phyloP scores from a whole-genome alignment of 495 filamentous ascomycete genomes.

The Neurospora terricola region DNA sequence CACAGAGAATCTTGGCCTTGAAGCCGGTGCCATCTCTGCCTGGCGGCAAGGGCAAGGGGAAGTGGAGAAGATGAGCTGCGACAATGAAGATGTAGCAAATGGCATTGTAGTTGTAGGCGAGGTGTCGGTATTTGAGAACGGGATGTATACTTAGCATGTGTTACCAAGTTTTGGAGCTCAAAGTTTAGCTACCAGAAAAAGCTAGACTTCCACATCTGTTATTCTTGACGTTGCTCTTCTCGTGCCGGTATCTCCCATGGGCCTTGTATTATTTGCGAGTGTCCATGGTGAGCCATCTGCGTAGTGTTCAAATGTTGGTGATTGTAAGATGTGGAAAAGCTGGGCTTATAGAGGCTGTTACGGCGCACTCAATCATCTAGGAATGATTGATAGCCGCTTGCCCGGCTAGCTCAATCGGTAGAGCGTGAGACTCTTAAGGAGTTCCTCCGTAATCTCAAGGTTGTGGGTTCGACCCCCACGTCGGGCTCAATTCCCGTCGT shows the following conservation, averaged over 20 bases:
- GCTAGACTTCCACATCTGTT: not conserved
- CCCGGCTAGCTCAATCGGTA: conserved; percentile 60
- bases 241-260: not conserved
- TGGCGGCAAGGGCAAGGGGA: not conserved
- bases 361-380: not conserved
- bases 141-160: not conserved
- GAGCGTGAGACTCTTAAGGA: conserved; percentile 63
- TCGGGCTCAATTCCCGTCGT: not conserved
- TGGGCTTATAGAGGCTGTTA: not conserved
- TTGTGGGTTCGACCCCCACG: not conserved
- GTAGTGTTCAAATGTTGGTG: not conserved
- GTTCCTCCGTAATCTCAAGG: not conserved
- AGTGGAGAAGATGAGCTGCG: not conserved
- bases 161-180: not conserved
- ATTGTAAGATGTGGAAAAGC: no score
- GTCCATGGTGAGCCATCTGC: not conserved
- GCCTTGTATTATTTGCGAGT: not conserved
- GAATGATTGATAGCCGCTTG: not conserved
- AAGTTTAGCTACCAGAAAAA: not conserved
- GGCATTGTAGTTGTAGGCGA: not conserved
- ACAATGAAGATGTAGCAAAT: not conserved
- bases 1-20: conserved; percentile 22
- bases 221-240: not conserved
- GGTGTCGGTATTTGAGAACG: not conserved
- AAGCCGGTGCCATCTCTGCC: not conserved